Conservation (phyloP, 1,284 basidiomycete genomes). For the Dichomitus squalens region DNA sequence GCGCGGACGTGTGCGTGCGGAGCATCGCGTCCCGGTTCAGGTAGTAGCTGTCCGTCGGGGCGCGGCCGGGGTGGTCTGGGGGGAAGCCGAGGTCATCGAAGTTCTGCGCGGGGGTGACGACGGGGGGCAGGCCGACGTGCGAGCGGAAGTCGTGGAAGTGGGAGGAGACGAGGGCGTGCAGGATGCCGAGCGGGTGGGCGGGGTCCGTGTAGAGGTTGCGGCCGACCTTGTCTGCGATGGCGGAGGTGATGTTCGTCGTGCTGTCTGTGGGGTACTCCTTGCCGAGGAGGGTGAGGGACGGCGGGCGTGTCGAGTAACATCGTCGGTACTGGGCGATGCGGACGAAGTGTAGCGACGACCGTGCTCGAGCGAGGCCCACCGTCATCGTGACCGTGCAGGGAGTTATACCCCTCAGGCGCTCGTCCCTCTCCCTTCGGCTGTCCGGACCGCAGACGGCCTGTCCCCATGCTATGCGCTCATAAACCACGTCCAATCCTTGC, state of each 20-base stretch:
- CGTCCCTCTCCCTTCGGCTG: background rate
- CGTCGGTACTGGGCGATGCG: conserved; percentile 11
- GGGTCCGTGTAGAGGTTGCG: conserved; percentile 76
- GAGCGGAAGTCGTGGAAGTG: conserved; percentile 77
- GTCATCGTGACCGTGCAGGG: conserved; percentile 13
- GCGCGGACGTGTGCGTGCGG: conserved; percentile 96
- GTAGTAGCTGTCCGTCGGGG: conserved; percentile 94
- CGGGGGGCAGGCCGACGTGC: conserved; percentile 76
- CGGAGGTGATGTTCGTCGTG: conserved; percentile 84
- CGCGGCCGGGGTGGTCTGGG: conserved; percentile 90
- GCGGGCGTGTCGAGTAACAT: conserved; percentile 20
- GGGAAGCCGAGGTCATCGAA: conserved; percentile 98
- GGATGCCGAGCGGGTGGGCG: conserved; percentile 85
- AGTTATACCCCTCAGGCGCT: background rate
- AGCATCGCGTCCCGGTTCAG: conserved; percentile 90
- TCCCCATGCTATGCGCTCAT: no score
- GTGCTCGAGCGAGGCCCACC: conserved; percentile 8
- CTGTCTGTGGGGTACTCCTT: conserved; percentile 70
- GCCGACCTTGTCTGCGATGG: conserved; percentile 79
- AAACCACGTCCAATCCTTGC: no score
- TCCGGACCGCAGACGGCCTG: background rate
- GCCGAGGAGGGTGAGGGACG: conserved; percentile 47
- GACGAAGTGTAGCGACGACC: conserved; percentile 9
- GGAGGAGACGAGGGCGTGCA: conserved; percentile 83
- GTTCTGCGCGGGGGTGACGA: conserved; percentile 92